Conservation (phyloP, 2,329 filamentous ascomycete species). For the Claviceps africana region DNA sequence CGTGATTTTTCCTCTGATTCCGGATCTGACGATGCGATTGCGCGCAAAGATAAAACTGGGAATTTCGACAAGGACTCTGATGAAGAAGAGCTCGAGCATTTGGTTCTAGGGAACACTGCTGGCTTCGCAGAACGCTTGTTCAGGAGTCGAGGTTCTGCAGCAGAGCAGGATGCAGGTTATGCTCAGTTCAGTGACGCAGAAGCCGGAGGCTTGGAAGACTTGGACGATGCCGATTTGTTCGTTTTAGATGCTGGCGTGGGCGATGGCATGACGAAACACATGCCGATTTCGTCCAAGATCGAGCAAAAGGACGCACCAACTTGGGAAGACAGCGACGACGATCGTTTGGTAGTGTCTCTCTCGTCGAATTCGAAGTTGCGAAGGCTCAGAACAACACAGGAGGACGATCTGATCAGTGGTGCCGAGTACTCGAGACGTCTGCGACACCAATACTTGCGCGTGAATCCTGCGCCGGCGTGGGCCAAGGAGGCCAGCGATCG, state of each 20-base stretch:
- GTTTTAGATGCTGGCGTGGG: slow-evolving; percentile 58
- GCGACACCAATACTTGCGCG: slow-evolving; percentile 57
- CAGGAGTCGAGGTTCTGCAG: slow-evolving; percentile 12
- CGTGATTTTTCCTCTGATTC: slow-evolving; percentile 15
- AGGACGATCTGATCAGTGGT: slow-evolving; percentile 75
- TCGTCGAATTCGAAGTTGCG: slow-evolving; percentile 56
- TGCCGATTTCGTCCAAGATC: slow-evolving; percentile 10
- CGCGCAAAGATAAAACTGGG: slow-evolving; percentile 15
- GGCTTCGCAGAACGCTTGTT: slow-evolving; percentile 68
- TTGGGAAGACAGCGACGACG: slow-evolving; percentile 96
- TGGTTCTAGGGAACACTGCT: slow-evolving; percentile 79
- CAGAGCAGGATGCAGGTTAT: slow-evolving; percentile 28
- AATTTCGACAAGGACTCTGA: slow-evolving; percentile 58
- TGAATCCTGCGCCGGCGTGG: slow-evolving; percentile 49
- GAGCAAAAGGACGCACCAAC: slow-evolving; percentile 36
- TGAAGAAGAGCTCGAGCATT: slow-evolving; percentile 72
- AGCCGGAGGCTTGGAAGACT: slow-evolving; percentile 40
- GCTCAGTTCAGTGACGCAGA: slow-evolving; percentile 28
- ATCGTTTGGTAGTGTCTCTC: slow-evolving; percentile 71
- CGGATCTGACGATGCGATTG: slow-evolving; percentile 15
- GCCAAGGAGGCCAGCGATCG: slow-evolving; percentile 36
- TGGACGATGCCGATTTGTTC: slow-evolving; percentile 71
- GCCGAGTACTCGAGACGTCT: slow-evolving; percentile 72
- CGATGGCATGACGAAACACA: slow-evolving; percentile 13
- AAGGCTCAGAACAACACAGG: slow-evolving; percentile 68